Percentiles rank a stretch among this genome's conserved stretches.
These are phyloP conservation scores for Colletotrichum graminicola DNA, from an alignment of 2,329 filamentous ascomycete species.

Conservation along the genomic window DNA sequence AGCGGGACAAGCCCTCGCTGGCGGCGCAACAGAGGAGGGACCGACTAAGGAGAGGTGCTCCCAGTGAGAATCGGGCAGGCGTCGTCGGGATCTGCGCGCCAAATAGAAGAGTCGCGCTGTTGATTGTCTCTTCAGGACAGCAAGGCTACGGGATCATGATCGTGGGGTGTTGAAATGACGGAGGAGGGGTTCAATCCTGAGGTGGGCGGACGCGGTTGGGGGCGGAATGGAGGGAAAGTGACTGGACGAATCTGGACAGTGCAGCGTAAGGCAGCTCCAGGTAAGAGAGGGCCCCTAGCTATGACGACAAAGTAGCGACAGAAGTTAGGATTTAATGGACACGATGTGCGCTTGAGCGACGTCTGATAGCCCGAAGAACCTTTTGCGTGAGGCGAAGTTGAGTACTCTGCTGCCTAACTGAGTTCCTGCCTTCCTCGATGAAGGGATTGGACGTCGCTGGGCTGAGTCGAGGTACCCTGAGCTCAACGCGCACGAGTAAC, in stretches of 20 bases:
- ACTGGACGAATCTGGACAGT: conserved; percentile 18
- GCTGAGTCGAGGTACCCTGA: conserved; percentile 20
- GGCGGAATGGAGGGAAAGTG: conserved; percentile 37
- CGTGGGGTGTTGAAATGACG: conserved; percentile 27
- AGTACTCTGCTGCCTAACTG: conserved; percentile 40
- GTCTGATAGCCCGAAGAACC: conserved; percentile 26
- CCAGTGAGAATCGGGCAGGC: background rate
- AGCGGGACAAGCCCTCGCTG: conserved; percentile 37
- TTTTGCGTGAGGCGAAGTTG: conserved; percentile 13
- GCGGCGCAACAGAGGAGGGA: background rate
- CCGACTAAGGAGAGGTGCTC: background rate
- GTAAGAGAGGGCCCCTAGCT: conserved; percentile 12
- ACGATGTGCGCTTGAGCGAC: conserved; percentile 32
- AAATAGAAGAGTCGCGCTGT: conserved; percentile 13
- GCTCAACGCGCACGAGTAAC: background rate
- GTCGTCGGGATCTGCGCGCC: conserved; percentile 23
- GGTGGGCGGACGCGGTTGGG: conserved; percentile 29
- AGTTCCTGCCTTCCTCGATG: conserved; percentile 31
- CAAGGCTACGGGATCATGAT: conserved; percentile 41
- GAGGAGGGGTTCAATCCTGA: conserved; percentile 38
- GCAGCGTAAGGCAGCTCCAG: conserved; percentile 13
- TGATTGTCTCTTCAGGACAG: conserved; percentile 37
- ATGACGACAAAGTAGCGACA: conserved; percentile 32
- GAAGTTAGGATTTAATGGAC: conserved; percentile 6
- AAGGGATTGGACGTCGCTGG: conserved; percentile 38